These are phyloP conservation scores for Nannizziopsis barbatae DNA, from an alignment of 2,329 filamentous ascomycete genomes.

Conservation along the genomic window DNA sequence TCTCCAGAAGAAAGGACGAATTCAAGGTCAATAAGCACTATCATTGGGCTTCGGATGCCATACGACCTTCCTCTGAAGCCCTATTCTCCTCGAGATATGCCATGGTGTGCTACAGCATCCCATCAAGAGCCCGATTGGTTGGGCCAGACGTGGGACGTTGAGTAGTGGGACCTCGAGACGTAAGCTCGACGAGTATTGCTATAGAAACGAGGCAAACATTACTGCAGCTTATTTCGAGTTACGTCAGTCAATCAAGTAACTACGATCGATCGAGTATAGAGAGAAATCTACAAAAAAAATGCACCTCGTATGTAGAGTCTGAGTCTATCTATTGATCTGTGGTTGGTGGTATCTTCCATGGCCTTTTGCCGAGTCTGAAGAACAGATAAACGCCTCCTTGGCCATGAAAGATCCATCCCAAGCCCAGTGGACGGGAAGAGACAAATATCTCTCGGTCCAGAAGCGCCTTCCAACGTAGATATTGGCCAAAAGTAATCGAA, in stretches of 20 bases:
- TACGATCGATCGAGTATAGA: neutral
- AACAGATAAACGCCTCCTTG: neutral
- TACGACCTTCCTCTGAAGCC: conserved; percentile 63
- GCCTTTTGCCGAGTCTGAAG: no score
- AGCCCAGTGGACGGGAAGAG: neutral
- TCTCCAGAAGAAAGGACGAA: neutral
- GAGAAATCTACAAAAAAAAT: neutral
- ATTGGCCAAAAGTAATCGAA: neutral
- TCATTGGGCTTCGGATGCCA: conserved; percentile 67
- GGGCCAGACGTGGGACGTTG: conserved; percentile 33
- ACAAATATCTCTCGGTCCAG: neutral
- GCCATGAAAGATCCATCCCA: conserved; percentile 1
- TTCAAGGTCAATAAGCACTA: conserved; percentile 5
- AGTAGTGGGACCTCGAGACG: neutral
- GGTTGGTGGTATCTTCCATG: neutral
- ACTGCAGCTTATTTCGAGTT: no score
- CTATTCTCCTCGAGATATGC: conserved; percentile 53
- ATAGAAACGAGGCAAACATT: no score
- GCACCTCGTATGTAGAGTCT: neutral
- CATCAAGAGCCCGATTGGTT: conserved; percentile 54
- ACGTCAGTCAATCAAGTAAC: no score
- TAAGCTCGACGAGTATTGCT: no score
- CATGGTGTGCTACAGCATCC: conserved; percentile 60
- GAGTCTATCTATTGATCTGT: conserved; percentile 3
- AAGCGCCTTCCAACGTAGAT: neutral